Conservation (phyloP, 805 yeast species). For the Candida koratica region DNA sequence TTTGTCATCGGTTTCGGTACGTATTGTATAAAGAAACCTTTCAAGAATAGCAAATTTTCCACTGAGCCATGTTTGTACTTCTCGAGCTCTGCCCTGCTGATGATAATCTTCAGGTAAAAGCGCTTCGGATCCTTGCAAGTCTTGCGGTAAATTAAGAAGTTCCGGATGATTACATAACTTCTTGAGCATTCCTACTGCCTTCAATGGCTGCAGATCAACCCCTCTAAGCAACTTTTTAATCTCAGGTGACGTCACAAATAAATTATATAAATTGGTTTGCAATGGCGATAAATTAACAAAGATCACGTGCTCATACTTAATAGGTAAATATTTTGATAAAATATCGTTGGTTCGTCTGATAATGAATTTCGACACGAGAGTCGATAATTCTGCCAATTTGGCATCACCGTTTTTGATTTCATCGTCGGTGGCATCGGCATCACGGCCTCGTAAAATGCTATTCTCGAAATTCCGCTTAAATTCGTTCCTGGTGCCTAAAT, state of each 20-base stretch:
- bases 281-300: slow-evolving; percentile 79
- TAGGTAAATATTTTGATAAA: slow-evolving; percentile 87
- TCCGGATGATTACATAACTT: slow-evolving; percentile 95
- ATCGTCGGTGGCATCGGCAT: slow-evolving; percentile 79
- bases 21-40: slow-evolving; percentile 74
- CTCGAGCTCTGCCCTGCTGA: slow-evolving; percentile 56
- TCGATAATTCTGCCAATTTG: slow-evolving; percentile 67
- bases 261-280: slow-evolving; percentile 67
- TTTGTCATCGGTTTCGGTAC: slow-evolving; percentile 83
- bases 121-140: slow-evolving; percentile 63
- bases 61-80: slow-evolving; percentile 74
- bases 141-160: slow-evolving; percentile 68
- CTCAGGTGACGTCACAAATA: slow-evolving; percentile 75
- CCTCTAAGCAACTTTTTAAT: slow-evolving; percentile 64
- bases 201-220: slow-evolving; percentile 74
- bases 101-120: slow-evolving; percentile 74
- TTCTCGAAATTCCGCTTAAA: slow-evolving; percentile 82
- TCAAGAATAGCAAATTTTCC: slow-evolving; percentile 85
- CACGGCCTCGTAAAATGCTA: slow-evolving; percentile 79
- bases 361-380: slow-evolving; percentile 80
- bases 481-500: slow-evolving; percentile 77
- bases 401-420: slow-evolving; percentile 67
- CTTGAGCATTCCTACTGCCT: slow-evolving; percentile 83
- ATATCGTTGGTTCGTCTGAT: slow-evolving; percentile 95
- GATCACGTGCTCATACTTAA: slow-evolving; percentile 95